These are phyloP conservation scores for Salvia splendens DNA, from an alignment of 257 asterid species.

Conservation along the genomic window DNA sequence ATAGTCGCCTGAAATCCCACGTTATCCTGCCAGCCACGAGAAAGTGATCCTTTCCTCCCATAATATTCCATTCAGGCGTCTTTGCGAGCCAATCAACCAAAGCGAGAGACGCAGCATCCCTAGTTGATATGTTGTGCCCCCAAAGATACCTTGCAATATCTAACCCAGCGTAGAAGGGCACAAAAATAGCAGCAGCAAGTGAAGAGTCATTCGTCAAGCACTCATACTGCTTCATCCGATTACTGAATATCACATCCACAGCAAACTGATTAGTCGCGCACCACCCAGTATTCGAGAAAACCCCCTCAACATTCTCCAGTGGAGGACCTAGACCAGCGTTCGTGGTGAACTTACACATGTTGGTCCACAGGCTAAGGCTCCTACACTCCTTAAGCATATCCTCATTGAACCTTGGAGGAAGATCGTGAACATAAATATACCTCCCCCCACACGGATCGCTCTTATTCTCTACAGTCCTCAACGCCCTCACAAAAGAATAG, in stretches of 20 bases:
- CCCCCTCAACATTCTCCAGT: conserved; percentile 50
- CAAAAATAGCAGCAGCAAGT: conserved; percentile 59
- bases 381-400: conserved; percentile 57
- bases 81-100: conserved; percentile 71
- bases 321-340: conserved; percentile 64
- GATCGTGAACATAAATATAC: conserved; percentile 54
- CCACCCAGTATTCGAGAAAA: conserved; percentile 62
- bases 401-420: conserved; percentile 55
- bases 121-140: conserved; percentile 63
- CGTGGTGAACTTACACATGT: conserved; percentile 59
- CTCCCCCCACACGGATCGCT: conserved; percentile 81
- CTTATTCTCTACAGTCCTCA: conserved; percentile 64
- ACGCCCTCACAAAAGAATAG: conserved; percentile 70
- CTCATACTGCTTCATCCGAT: conserved; percentile 57
- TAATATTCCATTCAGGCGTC: conserved; percentile 75
- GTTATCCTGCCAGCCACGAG: conserved; percentile 91
- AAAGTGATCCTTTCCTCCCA: conserved; percentile 94
- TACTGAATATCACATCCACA: conserved; percentile 52
- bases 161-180: conserved; percentile 79
- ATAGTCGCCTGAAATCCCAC: conserved; percentile 80
- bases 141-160: conserved; percentile 81
- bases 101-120: conserved; percentile 82
- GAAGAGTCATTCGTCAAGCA: conserved; percentile 65
- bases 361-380: conserved; percentile 56
- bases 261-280: conserved; percentile 61